These are phyloP conservation scores for Exophiala lecanii-corni DNA, from an alignment of 2,329 filamentous ascomycete genomes.

Conservation along the genomic window DNA sequence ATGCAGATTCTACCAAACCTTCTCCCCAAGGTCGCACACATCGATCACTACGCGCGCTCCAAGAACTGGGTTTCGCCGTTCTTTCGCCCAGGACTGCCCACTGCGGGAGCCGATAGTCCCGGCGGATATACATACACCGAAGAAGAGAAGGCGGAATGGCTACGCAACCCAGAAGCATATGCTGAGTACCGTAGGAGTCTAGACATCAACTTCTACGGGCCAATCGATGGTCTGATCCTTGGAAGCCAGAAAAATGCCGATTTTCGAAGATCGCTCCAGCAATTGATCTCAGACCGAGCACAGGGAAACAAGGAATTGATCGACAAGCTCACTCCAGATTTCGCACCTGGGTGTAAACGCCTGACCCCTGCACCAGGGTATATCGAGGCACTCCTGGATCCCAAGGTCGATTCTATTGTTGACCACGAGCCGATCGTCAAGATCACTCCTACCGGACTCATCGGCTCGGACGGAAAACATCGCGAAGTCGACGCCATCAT, in stretches of 20 bases:
- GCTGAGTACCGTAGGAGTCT: conserved; percentile 32
- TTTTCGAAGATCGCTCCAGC: background rate
- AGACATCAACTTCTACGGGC: conserved; percentile 6
- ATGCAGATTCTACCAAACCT: conserved; percentile 6
- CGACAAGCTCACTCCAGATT: conserved; percentile 13
- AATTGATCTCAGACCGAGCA: background rate
- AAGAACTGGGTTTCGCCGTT: conserved; percentile 25
- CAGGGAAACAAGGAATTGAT: conserved; percentile 5
- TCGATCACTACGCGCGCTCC: conserved; percentile 25
- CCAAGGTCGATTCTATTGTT: conserved; percentile 24
- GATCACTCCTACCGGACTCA: conserved; percentile 25
- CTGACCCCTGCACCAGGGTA: conserved; percentile 21
- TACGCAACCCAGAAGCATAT: conserved; percentile 15
- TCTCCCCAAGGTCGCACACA: conserved; percentile 28
- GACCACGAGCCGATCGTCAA: conserved; percentile 12
- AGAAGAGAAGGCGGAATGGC: conserved; percentile 20
- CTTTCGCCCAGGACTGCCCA: conserved; percentile 12
- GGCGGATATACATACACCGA: conserved; percentile 25
- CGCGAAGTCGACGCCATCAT: conserved; percentile 31
- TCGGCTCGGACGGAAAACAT: conserved; percentile 31
- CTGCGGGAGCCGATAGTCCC: conserved; percentile 15
- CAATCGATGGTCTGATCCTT: conserved; percentile 1
- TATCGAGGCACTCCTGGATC: conserved; percentile 23
- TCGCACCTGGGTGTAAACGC: conserved; percentile 14
- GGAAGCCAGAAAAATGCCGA: conserved; percentile 1